Evolutionary conservation across 768 basidiomycete species (phyloP).

Genomic region (Multifurca ochricompacta): DNA sequence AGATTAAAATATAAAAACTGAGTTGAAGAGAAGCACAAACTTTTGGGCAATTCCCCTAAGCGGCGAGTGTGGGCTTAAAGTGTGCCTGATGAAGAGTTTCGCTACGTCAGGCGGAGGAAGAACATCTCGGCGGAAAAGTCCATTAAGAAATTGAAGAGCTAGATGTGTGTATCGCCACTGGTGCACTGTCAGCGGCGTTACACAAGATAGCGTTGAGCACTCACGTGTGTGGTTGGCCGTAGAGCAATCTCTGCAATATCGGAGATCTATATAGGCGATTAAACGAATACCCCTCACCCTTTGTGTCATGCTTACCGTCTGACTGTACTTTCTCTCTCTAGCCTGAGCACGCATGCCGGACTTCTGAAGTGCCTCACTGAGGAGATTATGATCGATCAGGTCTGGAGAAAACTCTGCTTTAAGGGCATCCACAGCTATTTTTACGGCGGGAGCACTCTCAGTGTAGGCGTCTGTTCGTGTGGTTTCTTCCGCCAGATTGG

Average conservation of each 20-base stretch:
- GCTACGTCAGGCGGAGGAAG: constrained; percentile 45
- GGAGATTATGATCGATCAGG: constrained; percentile 36
- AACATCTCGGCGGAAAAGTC: constrained; percentile 57
- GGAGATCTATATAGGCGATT: constrained; percentile 37
- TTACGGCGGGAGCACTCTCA: constrained; percentile 41
- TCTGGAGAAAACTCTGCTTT: constrained; percentile 41
- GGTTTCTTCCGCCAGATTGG: constrained; percentile 55
- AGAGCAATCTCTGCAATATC: constrained; percentile 54
- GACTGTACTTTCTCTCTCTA: constrained; percentile 39
- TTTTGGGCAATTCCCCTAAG: constrained; percentile 59
- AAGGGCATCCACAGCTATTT: constrained; percentile 41
- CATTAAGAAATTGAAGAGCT: constrained; percentile 51
- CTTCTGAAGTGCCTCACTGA: constrained; percentile 39
- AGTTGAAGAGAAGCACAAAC: constrained; percentile 33
- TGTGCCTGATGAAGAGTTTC: constrained; percentile 56
- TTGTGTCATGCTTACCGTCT: constrained; percentile 36
- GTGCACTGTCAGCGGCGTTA: constrained; percentile 5
- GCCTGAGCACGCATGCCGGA: constrained; percentile 34
- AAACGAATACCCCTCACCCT: background rate
- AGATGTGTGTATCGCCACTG: constrained; percentile 82
- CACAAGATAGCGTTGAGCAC: constrained; percentile 24
- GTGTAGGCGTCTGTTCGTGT: constrained; percentile 55
- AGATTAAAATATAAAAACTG: constrained; percentile 1
- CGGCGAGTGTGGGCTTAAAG: constrained; percentile 62
- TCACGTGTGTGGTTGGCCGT: constrained; percentile 63